A percentile compares a stretch with the other conserved stretches of the same genome.
These are phyloP conservation scores for Kwoniella dejecticola DNA, from an alignment of 768 basidiomycete genomes.

Conservation along the genomic window DNA sequence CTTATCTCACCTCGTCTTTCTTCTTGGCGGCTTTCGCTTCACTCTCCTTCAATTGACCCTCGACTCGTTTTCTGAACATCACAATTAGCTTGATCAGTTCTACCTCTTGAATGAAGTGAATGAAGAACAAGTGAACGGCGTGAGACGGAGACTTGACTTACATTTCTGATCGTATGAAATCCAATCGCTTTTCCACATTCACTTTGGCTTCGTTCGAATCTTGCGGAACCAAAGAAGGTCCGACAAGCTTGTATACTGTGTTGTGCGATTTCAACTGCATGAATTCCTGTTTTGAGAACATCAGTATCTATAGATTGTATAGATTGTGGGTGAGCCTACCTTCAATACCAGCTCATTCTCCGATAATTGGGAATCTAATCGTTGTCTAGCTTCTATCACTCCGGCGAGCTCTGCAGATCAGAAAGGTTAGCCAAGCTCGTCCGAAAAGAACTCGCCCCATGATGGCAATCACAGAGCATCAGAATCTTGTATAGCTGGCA, in stretches of 20 bases:
- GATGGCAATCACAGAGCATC: too few relatives aligned
- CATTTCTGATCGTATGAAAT: constrained; percentile 88
- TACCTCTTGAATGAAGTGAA: neutral
- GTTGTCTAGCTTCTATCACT: constrained; percentile 76
- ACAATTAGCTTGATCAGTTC: neutral
- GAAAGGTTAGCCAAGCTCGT: neutral
- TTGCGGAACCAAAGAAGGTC: constrained; percentile 86
- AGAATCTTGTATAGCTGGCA: too few relatives aligned
- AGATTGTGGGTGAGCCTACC: constrained; percentile 57
- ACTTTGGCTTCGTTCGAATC: constrained; percentile 81
- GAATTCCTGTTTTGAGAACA: constrained; percentile 95
- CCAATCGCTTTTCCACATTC: constrained; percentile 85
- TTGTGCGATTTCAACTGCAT: constrained; percentile 70
- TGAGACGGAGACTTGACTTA: constrained; percentile 58
- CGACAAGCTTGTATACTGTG: constrained; percentile 84
- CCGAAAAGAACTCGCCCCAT: too few relatives aligned
- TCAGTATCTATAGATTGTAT: neutral
- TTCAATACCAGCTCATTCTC: constrained; percentile 93
- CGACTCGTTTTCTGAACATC: constrained; percentile 68
- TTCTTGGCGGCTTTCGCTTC: constrained; percentile 76
- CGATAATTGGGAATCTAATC: constrained; percentile 82
- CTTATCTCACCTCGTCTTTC: constrained; percentile 70
- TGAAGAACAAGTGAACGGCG: too few relatives aligned
- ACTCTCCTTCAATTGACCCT: constrained; percentile 76
- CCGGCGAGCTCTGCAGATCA: constrained; percentile 63